These are phyloP conservation scores for Mortierella sp. DNA, from an alignment of 371 early-diverging fungal species.

Conservation along the genomic window DNA sequence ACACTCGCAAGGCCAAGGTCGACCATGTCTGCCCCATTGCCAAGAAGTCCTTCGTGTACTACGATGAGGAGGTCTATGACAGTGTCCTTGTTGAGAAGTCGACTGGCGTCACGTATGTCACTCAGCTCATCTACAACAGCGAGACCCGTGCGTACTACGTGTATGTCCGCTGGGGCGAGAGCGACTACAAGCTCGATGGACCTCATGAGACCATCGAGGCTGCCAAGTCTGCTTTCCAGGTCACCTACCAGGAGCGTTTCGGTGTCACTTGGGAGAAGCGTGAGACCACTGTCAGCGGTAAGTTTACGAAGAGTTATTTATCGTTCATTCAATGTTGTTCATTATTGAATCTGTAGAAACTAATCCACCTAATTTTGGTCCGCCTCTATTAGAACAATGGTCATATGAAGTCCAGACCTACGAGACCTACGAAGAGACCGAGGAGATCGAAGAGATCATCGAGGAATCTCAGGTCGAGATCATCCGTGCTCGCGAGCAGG, in stretches of 20 bases:
- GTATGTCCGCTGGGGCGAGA: constrained; percentile 26
- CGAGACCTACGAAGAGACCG: constrained; percentile 27
- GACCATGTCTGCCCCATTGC: constrained; percentile 28
- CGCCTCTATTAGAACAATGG: constrained; percentile 2
- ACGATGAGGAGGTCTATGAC: constrained; percentile 28
- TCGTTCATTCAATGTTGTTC: background rate
- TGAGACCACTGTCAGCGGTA: constrained; percentile 17
- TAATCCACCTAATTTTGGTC: background rate
- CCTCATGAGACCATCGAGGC: constrained; percentile 18
- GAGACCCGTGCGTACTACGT: constrained; percentile 25
- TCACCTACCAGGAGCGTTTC: constrained; percentile 23
- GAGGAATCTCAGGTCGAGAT: constrained; percentile 15
- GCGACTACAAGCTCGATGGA: constrained; percentile 12
- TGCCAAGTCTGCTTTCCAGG: constrained; percentile 29
- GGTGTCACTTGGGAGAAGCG: constrained; percentile 35
- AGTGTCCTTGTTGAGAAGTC: constrained; percentile 19
- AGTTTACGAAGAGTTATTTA: too few species aligned
- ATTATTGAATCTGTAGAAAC: background rate
- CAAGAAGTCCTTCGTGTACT: constrained; percentile 26
- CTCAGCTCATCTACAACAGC: constrained; percentile 26
- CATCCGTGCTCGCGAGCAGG: constrained; percentile 1
- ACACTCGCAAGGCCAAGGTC: constrained; percentile 30
- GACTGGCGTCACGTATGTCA: constrained; percentile 24
- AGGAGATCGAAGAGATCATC: constrained; percentile 29
- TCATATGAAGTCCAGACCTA: constrained; percentile 27